Conservation (phyloP, 306 rosid species). For the Castanopsis chinensis region DNA sequence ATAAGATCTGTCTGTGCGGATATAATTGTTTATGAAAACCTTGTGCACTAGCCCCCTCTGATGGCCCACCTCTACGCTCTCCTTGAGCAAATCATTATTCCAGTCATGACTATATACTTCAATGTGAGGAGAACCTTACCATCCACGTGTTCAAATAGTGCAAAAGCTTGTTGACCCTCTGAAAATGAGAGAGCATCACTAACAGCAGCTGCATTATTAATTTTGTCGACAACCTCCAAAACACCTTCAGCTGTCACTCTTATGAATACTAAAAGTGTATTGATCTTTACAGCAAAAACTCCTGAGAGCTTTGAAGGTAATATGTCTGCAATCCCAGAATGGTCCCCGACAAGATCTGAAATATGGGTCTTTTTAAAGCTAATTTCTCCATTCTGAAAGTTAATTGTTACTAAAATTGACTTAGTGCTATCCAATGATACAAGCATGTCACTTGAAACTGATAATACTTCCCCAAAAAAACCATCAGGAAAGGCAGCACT, state of each 20-base stretch:
- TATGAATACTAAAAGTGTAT: slow-evolving; percentile 43
- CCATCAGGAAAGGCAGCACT: slow-evolving; percentile 51
- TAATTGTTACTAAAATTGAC: slow-evolving; percentile 63
- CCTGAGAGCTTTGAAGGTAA: slow-evolving; percentile 71
- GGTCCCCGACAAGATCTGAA: slow-evolving; percentile 50
- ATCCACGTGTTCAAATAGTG: slow-evolving; percentile 62
- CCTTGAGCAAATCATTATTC: slow-evolving; percentile 69
- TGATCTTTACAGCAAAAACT: slow-evolving; percentile 58
- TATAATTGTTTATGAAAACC: slow-evolving; percentile 76
- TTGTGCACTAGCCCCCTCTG: slow-evolving; percentile 69
- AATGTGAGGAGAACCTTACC: slow-evolving; percentile 61
- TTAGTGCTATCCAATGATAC: slow-evolving; percentile 62
- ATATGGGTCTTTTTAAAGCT: slow-evolving; percentile 48
- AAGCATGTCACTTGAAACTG: slow-evolving; percentile 62
- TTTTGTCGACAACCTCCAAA: slow-evolving; percentile 65
- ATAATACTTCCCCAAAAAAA: slow-evolving; percentile 63
- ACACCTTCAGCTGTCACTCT: slow-evolving; percentile 64
- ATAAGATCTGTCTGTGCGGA: slow-evolving; percentile 80
- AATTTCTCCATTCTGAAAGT: slow-evolving; percentile 59
- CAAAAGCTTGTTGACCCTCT: slow-evolving; percentile 72
- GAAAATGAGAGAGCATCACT: slow-evolving; percentile 75
- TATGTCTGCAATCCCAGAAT: slow-evolving; percentile 50
- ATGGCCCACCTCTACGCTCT: slow-evolving; percentile 62
- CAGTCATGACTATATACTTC: slow-evolving; percentile 60
- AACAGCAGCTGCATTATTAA: slow-evolving; percentile 50